Conservation (phyloP, 106 monocot genomes). For the Dioscorea zingiberensis region DNA sequence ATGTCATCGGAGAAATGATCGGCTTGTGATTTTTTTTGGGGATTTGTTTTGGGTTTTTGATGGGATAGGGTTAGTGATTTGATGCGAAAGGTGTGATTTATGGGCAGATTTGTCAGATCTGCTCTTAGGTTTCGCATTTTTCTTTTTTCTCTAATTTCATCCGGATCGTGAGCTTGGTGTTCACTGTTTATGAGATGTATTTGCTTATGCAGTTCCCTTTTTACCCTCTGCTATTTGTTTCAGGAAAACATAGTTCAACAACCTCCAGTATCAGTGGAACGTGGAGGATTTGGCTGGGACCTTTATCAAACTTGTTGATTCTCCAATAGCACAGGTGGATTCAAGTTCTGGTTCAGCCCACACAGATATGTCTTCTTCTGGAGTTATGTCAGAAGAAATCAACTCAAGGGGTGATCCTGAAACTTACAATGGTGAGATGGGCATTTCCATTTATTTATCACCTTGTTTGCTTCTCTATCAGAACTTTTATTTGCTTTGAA, state of each 20-base stretch:
- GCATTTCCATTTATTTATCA: not conserved
- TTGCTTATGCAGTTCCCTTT: not conserved
- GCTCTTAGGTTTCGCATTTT: too few species aligned
- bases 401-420: conserved; percentile 26
- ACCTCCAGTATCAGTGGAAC: conserved; percentile 7
- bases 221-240: conserved; percentile 1
- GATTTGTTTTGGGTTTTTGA: too few species aligned
- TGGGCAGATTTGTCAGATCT: too few species aligned
- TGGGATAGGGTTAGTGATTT: too few species aligned
- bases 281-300: conserved; percentile 3
- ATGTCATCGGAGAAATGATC: too few species aligned
- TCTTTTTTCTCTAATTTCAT: too few species aligned
- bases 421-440: conserved; percentile 23
- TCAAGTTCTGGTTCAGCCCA: conserved; percentile 43
- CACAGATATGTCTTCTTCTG: conserved; percentile 33
- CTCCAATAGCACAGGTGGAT: conserved; percentile 20
- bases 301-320: conserved; percentile 12
- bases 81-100: too few species aligned
- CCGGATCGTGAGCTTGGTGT: too few species aligned
- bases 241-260: conserved; percentile 25
- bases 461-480: too few species aligned
- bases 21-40: too few species aligned
- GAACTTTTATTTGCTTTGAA: not conserved
- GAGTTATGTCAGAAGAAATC: conserved; percentile 38
- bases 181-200: conserved; percentile 1